Evolutionary conservation across 2,329 filamentous ascomycete species (phyloP).

Genomic region (Huntiella moniliformis): DNA sequence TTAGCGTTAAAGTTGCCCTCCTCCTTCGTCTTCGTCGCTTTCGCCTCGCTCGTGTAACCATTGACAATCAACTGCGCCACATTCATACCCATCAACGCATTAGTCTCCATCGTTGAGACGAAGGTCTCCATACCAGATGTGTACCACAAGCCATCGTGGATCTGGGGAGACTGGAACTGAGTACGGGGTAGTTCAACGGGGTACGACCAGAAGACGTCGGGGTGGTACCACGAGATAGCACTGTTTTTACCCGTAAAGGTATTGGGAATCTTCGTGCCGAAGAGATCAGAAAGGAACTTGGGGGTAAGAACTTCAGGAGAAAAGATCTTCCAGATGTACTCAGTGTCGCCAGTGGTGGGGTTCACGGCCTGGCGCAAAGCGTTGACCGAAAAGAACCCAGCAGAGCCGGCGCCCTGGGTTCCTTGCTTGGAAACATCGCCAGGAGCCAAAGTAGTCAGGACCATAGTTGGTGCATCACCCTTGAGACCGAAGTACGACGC

Average conservation of each 20-base stretch:
- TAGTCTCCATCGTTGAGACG: conserved; percentile 96
- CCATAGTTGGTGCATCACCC: conserved; percentile 42
- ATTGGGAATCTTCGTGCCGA: conserved; percentile 29
- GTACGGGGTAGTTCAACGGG: conserved; percentile 68
- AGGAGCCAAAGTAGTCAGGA: conserved; percentile 64
- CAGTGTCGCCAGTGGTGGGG: conserved; percentile 31
- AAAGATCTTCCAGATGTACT: conserved; percentile 49
- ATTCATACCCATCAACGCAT: conserved; percentile 75
- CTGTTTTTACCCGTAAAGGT: conserved; percentile 22
- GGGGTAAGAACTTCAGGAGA: conserved; percentile 34
- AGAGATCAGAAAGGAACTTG: conserved; percentile 32
- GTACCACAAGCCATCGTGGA: conserved; percentile 51
- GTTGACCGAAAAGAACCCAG: conserved; percentile 74
- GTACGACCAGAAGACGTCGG: conserved; percentile 68
- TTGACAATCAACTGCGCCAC: conserved; percentile 54
- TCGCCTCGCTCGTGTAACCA: conserved; percentile 18
- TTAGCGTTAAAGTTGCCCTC: no score
- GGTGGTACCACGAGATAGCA: conserved; percentile 56
- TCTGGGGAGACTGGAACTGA: conserved; percentile 63
- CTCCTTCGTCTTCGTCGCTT: not conserved
- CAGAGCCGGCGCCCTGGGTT: conserved; percentile 44
- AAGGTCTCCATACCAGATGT: conserved; percentile 74
- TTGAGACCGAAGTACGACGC: conserved; percentile 53
- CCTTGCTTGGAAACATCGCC: conserved; percentile 33
- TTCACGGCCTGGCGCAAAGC: conserved; percentile 48